Percentiles rank a stretch among this genome's conserved stretches.
Conservation (phyloP, 257 asterid genomes). For the Solanum bulbocastanum region DNA sequence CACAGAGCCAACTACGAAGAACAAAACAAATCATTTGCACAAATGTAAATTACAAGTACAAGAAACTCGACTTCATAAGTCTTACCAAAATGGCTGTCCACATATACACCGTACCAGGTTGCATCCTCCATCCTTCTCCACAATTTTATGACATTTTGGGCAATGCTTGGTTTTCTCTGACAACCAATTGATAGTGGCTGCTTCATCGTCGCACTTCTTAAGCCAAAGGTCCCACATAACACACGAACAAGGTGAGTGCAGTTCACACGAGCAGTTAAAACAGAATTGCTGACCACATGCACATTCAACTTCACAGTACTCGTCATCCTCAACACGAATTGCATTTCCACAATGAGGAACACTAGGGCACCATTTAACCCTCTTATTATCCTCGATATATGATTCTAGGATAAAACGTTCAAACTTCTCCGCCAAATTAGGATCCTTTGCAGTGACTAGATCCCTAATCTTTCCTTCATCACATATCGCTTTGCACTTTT, state of each 20-base stretch:
- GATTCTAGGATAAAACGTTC: slow-evolving; percentile 49
- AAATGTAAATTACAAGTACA: not conserved
- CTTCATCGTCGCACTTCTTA: slow-evolving; percentile 26
- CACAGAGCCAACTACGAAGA: slow-evolving; percentile 52
- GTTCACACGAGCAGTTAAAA: slow-evolving; percentile 40
- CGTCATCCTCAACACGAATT: slow-evolving; percentile 29
- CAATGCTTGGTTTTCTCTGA: slow-evolving; percentile 26
- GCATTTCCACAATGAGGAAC: slow-evolving; percentile 58
- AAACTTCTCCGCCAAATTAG: slow-evolving; percentile 35
- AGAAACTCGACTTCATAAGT: not conserved
- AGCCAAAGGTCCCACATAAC: slow-evolving; percentile 49
- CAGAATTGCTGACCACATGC: slow-evolving; percentile 46
- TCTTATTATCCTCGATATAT: slow-evolving; percentile 48
- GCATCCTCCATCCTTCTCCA: slow-evolving; percentile 52
- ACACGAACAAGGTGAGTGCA: slow-evolving; percentile 64
- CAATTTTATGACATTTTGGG: slow-evolving; percentile 49
- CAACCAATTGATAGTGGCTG: slow-evolving; percentile 28
- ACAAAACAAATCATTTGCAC: not conserved
- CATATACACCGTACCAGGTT: slow-evolving; percentile 39
- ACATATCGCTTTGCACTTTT: slow-evolving; percentile 47
- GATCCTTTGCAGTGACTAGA: slow-evolving; percentile 30
- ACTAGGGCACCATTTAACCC: slow-evolving; percentile 63
- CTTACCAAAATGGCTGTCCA: slow-evolving; percentile 56
- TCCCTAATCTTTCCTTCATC: slow-evolving; percentile 38
- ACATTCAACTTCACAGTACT: slow-evolving; percentile 45